phyloP scores from a whole-genome alignment of 345 rosid genomes.

The Camelina laxa region DNA sequence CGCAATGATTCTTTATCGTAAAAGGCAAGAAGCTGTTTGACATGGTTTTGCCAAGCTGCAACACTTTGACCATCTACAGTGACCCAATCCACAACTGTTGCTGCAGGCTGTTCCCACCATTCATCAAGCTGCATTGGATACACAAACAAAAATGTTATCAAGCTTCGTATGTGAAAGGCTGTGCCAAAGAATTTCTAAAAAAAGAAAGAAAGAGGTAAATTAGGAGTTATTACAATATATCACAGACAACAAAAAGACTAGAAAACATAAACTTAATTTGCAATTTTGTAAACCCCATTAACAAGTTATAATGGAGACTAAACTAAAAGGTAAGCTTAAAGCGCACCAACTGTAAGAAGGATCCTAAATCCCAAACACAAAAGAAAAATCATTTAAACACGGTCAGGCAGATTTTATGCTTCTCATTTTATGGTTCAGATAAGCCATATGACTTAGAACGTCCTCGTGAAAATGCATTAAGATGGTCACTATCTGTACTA shows the following conservation, averaged over 20 bases:
- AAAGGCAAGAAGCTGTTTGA: slow-evolving; percentile 81
- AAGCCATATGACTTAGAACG: neutral
- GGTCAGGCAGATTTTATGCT: neutral
- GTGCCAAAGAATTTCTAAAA: no score
- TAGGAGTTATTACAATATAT: no score
- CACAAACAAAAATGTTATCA: neutral
- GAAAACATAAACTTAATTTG: neutral
- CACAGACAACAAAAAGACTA: neutral
- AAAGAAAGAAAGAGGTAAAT: no score
- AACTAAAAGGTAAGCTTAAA: neutral
- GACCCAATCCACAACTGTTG: slow-evolving; percentile 89
- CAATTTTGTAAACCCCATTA: neutral
- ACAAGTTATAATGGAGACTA: neutral
- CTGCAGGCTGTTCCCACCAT: slow-evolving; percentile 99
- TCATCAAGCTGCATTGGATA: slow-evolving; percentile 68
- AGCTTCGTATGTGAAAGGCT: neutral
- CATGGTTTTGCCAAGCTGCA: slow-evolving; percentile 88
- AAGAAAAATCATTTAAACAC: no score
- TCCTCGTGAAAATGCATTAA: neutral
- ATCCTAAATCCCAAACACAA: neutral
- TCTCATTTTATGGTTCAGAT: neutral
- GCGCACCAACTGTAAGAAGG: neutral
- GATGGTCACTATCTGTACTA: neutral
- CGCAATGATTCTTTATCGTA: slow-evolving; percentile 63
- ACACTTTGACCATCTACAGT: slow-evolving; percentile 84